Evolutionary conservation across 2,329 filamentous ascomycete genomes (phyloP), one percentile per base, ranked within the genome.

Genomic region (Alternaria angustiovoidea): DNA sequence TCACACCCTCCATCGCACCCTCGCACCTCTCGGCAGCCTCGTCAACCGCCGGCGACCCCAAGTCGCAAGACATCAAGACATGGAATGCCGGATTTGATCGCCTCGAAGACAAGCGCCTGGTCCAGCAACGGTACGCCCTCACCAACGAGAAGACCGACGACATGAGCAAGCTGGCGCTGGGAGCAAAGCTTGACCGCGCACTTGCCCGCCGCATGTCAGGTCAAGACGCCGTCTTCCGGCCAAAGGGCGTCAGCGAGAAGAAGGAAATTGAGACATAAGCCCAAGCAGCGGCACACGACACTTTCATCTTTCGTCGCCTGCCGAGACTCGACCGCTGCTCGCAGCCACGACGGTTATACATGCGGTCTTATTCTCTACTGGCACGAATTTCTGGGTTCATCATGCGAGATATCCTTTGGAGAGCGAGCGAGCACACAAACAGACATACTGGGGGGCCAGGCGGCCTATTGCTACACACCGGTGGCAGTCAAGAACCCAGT

Each of bases 121-220:
- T 88, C 69, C 87, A 90, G 72, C 94, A 97, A 82, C 90, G 94
- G 69, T 94, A 94, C 74, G 84, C 88, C 57, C 87, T 94, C 65
- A 91, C 85, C 76, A 87, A 90, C 64, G 89, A 94, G 79, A 96
- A 96, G 85, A 88, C 86, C 20, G 91, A 92, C 72, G 89, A 91
- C 76, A 84, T 96, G 79, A 89, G 88, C 82, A 96, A 96, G 82
- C 86, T 96, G 59, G 93, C 93, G 38, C 86, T 97, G 53, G 91
- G 93, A 48, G 93, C 93, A 62, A 97, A 97, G 82, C 87, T 97
- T 41, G 93, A 97, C 78, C 89, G 94, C 62, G 93, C 94, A 22
- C 87, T 97, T 56, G 90, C 90, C 68, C 86, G 93, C 67, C 88
- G 94, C 73, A 95, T 97, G 93, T 90, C 87, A 28, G 83, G 91